Evolutionary conservation across 2,329 filamentous ascomycete species (phyloP).

Genomic region (Thelonectria olida): DNA sequence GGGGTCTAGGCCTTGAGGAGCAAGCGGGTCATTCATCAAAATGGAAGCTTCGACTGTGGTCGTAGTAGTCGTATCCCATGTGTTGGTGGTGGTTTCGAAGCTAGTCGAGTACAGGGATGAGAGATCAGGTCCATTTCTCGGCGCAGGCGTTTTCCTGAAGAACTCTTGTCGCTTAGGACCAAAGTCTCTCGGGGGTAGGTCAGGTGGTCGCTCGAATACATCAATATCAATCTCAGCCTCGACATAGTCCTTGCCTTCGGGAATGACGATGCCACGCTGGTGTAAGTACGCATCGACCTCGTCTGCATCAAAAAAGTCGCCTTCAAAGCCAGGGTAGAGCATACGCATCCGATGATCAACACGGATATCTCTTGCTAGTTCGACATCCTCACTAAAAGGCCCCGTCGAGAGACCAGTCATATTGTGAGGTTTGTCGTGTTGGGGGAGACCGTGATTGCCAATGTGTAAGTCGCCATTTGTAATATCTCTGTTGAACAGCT

Average conservation of each 20-base stretch:
- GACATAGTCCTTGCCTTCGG: slow-evolving; percentile 67
- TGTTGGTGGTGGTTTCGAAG: background rate
- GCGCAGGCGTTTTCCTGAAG: slow-evolving; percentile 19
- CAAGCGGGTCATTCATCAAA: slow-evolving; percentile 13
- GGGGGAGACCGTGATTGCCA: slow-evolving; percentile 50
- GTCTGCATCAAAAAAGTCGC: slow-evolving; percentile 79
- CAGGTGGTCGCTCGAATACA: slow-evolving; percentile 45
- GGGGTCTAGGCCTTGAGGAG: slow-evolving; percentile 12
- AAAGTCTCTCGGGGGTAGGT: slow-evolving; percentile 9
- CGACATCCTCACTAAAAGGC: slow-evolving; percentile 55
- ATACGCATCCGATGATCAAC: slow-evolving; percentile 60
- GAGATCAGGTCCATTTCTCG: slow-evolving; percentile 8
- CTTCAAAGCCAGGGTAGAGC: slow-evolving; percentile 70
- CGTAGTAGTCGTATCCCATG: slow-evolving; percentile 30
- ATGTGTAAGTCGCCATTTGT: slow-evolving; percentile 28
- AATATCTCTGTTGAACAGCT: background rate
- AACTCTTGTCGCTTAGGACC: slow-evolving; percentile 11
- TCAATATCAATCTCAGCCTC: slow-evolving; percentile 63
- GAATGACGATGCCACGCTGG: slow-evolving; percentile 69
- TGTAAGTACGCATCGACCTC: slow-evolving; percentile 81
- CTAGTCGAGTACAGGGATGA: slow-evolving; percentile 15
- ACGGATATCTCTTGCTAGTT: slow-evolving; percentile 51
- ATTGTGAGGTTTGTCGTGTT: slow-evolving; percentile 34
- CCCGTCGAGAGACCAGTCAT: slow-evolving; percentile 52
- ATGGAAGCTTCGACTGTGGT: slow-evolving; percentile 17